Percentiles rank a stretch among this genome's conserved stretches.
phyloP scores from a whole-genome alignment of 2,329 filamentous ascomycete species.

The Diaporthe citrichinensis region DNA sequence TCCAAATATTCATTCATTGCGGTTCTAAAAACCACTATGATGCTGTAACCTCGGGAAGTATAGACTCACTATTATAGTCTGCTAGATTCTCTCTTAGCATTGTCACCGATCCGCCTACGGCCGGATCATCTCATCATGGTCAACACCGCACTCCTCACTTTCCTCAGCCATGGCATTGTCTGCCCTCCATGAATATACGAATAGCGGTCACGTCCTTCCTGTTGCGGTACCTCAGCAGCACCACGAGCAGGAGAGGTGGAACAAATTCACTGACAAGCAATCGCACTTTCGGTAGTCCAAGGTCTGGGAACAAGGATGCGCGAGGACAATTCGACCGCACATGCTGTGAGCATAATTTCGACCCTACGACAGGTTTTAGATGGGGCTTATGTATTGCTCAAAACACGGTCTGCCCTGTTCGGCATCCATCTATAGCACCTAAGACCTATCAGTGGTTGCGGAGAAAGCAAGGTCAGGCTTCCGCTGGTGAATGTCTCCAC shows the following conservation, averaged over 20 bases:
- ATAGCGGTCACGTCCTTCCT: neutral
- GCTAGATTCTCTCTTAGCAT: neutral
- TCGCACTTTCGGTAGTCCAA: neutral
- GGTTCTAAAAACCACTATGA: neutral
- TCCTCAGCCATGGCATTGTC: neutral
- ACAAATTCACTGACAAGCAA: neutral
- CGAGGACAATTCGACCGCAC: neutral
- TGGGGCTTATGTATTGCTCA: neutral
- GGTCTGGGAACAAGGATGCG: neutral
- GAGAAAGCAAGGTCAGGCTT: too few relatives aligned
- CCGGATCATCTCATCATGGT: neutral
- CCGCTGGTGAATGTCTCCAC: neutral
- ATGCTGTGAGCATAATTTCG: neutral
- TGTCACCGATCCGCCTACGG: neutral
- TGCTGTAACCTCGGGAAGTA: neutral
- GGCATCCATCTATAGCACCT: neutral
- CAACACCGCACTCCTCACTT: neutral
- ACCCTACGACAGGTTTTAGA: neutral
- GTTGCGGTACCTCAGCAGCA: neutral
- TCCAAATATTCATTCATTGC: neutral
- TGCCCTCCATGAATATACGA: neutral
- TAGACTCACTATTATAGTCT: neutral
- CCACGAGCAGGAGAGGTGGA: neutral
- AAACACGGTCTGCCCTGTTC: neutral
- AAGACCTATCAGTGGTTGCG: neutral